Evolutionary conservation across 2,329 filamentous ascomycete species (phyloP).

Genomic region (Sporothrix humicola): DNA sequence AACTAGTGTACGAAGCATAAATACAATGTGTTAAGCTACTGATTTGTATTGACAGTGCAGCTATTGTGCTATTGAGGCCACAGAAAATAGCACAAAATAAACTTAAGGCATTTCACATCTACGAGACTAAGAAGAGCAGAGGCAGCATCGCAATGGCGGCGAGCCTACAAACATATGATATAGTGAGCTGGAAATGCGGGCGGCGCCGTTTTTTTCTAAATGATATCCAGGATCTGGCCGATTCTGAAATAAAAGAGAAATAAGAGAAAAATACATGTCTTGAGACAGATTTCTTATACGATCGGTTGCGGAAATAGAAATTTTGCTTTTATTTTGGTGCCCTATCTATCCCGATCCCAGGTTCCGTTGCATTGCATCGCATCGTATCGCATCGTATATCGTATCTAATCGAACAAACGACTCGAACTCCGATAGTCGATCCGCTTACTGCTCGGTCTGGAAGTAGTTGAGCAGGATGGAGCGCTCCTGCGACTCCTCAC

Average conservation of each 20-base stretch:
- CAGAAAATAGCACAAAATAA: no score
- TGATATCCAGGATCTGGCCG: conserved; percentile 32
- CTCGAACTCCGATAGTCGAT: conserved; percentile 19
- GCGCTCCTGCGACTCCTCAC: conserved; percentile 99
- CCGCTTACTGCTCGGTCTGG: conserved; percentile 79
- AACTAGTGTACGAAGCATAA: no score
- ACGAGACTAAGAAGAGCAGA: not conserved
- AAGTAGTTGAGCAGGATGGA: conserved; percentile 99
- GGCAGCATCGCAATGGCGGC: not conserved
- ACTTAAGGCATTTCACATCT: not conserved
- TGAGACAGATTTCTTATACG: not conserved
- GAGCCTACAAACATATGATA: not conserved
- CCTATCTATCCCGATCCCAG: conserved; percentile 15
- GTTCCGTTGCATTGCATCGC: not conserved
- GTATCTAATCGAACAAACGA: conserved; percentile 21
- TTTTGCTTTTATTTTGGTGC: conserved; percentile 28
- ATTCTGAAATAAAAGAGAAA: conserved; percentile 6
- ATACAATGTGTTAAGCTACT: no score
- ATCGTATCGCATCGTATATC: conserved; percentile 16
- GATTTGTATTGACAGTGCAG: no score
- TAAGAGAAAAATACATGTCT: not conserved
- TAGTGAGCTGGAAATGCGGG: not conserved
- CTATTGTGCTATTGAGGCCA: no score
- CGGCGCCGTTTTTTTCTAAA: conserved; percentile 32
- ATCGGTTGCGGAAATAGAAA: not conserved